Evolutionary conservation across 2,329 filamentous ascomycete genomes (phyloP).

Genomic region (Botrytis byssoidea): DNA sequence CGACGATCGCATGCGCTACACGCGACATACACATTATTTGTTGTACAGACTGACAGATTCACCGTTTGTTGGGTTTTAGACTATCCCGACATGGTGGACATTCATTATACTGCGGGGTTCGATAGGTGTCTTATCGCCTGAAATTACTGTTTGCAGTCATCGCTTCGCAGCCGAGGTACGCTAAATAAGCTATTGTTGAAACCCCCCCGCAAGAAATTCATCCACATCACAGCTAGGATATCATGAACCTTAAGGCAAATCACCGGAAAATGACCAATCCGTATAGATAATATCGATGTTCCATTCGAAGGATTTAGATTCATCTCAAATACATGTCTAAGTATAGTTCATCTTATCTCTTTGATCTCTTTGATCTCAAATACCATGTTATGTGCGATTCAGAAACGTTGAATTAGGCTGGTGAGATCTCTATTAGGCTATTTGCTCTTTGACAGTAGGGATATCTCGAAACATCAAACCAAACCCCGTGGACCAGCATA

Average conservation of each 20-base stretch:
- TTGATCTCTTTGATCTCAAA: neutral
- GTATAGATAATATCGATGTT: neutral
- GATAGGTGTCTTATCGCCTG: neutral
- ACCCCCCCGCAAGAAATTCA: neutral
- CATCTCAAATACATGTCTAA: neutral
- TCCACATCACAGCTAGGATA: neutral
- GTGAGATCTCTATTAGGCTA: constrained; percentile 5
- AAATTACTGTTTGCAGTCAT: neutral
- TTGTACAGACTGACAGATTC: neutral
- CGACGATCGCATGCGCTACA: neutral
- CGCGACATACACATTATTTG: neutral
- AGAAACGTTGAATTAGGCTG: neutral
- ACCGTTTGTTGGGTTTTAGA: neutral
- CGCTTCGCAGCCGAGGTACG: constrained; percentile 9
- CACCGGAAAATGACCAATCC: neutral
- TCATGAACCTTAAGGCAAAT: neutral
- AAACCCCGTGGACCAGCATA: neutral
- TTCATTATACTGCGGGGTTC: neutral
- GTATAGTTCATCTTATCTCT: constrained; percentile 5
- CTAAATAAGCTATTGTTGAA: neutral
- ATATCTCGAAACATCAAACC: neutral
- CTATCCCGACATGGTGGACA: neutral
- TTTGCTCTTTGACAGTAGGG: neutral
- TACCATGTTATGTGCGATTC: neutral
- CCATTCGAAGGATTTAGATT: neutral